Conservation (phyloP, 257 asterid species). For the Lycium barbarum region DNA sequence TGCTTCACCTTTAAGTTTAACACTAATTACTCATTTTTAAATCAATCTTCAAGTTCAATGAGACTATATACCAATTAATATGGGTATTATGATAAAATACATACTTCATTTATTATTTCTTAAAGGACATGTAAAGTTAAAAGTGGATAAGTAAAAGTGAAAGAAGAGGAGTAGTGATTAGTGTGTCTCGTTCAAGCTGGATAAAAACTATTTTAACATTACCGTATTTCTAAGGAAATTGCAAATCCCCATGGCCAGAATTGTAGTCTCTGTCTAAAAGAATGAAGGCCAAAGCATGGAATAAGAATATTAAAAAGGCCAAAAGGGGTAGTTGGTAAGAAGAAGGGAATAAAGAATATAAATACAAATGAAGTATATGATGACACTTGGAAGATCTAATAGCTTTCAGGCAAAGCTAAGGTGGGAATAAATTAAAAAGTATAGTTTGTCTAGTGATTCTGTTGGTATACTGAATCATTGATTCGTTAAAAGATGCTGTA, state of each 20-base stretch:
- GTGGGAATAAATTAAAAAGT: conserved; percentile 1
- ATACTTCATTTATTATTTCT: too few species aligned
- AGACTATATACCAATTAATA: too few species aligned
- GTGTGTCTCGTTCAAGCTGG: not conserved
- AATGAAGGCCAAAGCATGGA: not conserved
- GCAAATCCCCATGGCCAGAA: not conserved
- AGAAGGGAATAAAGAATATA: conserved; percentile 10
- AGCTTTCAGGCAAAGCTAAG: conserved; percentile 28
- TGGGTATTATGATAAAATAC: too few species aligned
- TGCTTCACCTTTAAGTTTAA: too few species aligned
- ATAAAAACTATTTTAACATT: not conserved
- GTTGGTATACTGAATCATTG: not conserved
- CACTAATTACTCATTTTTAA: too few species aligned
- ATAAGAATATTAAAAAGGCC: not conserved
- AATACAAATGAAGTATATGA: not conserved
- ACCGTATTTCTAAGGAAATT: not conserved
- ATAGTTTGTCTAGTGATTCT: conserved; percentile 10
- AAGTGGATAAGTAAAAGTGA: too few species aligned
- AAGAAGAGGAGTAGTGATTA: too few species aligned
- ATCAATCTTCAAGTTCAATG: too few species aligned
- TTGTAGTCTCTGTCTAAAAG: not conserved
- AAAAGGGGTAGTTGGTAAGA: not conserved
- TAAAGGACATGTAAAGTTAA: too few species aligned
- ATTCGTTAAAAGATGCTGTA: not conserved
- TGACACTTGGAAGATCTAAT: conserved; percentile 22